These are phyloP conservation scores for Nicotiana obtusifolia DNA, from an alignment of 257 asterid species.

Conservation along the genomic window DNA sequence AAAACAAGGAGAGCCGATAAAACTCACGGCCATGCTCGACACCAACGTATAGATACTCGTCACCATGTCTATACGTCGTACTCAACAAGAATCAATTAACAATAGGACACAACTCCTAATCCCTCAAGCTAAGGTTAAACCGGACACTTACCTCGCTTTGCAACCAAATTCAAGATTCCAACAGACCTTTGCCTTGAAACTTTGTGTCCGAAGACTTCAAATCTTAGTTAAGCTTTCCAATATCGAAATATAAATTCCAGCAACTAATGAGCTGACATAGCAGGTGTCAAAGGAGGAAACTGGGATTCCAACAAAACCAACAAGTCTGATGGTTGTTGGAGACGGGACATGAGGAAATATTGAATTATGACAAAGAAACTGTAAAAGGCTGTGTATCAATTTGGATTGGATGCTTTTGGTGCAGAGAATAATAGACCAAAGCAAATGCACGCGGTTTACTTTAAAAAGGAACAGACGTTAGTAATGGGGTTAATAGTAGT, in stretches of 20 bases:
- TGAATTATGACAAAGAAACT: background rate
- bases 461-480: background rate
- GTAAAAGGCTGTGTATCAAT: background rate
- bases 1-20: background rate
- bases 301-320: background rate
- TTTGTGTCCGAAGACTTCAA: no score
- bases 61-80: no score
- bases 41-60: no score
- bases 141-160: no score
- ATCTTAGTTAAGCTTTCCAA: no score
- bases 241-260: no score
- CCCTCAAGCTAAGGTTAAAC: no score
- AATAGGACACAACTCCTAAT: no score
- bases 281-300: background rate
- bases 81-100: no score
- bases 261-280: background rate
- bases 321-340: background rate
- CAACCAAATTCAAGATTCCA: no score
- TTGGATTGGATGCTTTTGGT: background rate
- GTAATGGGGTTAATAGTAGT: background rate
- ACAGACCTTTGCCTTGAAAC: no score
- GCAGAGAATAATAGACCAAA: background rate
- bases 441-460: background rate
- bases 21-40: no score
- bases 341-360: background rate